A percentile compares a stretch with the other conserved stretches of the same genome.
phyloP scores from a whole-genome alignment of 2,329 filamentous ascomycete species.

The Juglanconis sp. region DNA sequence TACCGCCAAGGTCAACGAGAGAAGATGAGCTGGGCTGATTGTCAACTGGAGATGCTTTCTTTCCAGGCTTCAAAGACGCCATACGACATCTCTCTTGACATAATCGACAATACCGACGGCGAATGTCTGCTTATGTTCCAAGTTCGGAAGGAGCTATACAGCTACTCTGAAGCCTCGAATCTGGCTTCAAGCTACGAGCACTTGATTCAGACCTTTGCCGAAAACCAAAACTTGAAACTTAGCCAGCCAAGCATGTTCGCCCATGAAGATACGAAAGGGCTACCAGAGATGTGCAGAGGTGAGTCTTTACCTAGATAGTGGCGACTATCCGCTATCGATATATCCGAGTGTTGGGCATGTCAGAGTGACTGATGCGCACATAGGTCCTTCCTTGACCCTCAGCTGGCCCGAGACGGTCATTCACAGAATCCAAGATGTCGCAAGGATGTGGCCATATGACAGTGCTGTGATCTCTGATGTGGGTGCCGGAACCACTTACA shows the following conservation, averaged over 20 bases:
- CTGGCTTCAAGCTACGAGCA: neutral
- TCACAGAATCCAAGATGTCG: conserved; percentile 34
- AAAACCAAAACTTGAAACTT: neutral
- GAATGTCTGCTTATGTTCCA: neutral
- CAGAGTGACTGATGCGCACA: neutral
- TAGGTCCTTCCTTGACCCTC: conserved; percentile 17
- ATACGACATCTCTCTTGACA: neutral
- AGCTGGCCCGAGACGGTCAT: conserved; percentile 32
- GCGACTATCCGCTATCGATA: too few relatives aligned
- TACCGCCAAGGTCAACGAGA: conserved; percentile 21
- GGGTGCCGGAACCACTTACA: conserved; percentile 31
- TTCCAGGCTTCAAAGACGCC: neutral
- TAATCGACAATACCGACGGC: neutral
- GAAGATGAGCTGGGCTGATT: neutral
- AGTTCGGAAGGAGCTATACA: neutral
- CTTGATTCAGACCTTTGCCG: too few relatives aligned
- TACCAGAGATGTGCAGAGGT: neutral
- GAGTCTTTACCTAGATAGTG: neutral
- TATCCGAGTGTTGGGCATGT: too few relatives aligned
- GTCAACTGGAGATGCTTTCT: too few relatives aligned
- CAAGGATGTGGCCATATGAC: conserved; percentile 11
- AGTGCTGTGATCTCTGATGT: conserved; percentile 20
- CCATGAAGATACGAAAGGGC: neutral
- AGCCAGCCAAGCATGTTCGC: neutral
- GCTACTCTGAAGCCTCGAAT: neutral